Percentiles rank a stretch among this genome's conserved stretches.
phyloP scores from a whole-genome alignment of 129 eudicot species.

The Logfia minima region DNA sequence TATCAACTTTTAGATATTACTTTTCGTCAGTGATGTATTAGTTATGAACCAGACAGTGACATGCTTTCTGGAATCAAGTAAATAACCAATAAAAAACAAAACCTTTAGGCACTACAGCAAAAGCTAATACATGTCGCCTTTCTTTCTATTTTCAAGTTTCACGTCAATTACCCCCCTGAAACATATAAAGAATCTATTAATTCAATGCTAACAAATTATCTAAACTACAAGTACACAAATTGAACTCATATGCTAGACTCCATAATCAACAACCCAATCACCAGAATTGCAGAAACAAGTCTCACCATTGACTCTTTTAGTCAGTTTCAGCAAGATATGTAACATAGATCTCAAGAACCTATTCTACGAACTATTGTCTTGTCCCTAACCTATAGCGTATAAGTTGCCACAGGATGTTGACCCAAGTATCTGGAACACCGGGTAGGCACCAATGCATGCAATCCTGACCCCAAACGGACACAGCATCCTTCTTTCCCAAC shows the following conservation, averaged over 20 bases:
- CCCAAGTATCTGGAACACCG: slow-evolving; percentile 96
- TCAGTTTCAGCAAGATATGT: not conserved
- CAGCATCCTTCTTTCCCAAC: slow-evolving; percentile 94
- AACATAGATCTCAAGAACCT: not conserved
- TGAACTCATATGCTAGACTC: not conserved
- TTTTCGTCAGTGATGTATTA: too few relatives aligned
- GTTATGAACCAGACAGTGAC: too few relatives aligned
- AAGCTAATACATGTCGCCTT: too few relatives aligned
- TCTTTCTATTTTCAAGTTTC: too few relatives aligned
- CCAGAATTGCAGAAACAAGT: not conserved
- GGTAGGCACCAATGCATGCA: slow-evolving; percentile 99
- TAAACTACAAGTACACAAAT: slow-evolving; percentile 14
- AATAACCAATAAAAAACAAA: too few relatives aligned
- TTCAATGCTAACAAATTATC: not conserved
- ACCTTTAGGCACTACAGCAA: too few relatives aligned
- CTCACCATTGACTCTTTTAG: not conserved
- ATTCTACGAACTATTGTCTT: slow-evolving; percentile 1
- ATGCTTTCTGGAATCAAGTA: too few relatives aligned
- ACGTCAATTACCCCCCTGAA: not conserved
- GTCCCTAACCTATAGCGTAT: slow-evolving; percentile 41
- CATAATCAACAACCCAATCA: not conserved
- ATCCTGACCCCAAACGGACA: slow-evolving; percentile 94
- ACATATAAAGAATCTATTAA: not conserved
- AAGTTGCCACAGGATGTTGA: slow-evolving; percentile 61
- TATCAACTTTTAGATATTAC: too few relatives aligned